These are phyloP conservation scores for Rubia yunnanensis DNA, from an alignment of 257 asterid species.

Conservation along the genomic window DNA sequence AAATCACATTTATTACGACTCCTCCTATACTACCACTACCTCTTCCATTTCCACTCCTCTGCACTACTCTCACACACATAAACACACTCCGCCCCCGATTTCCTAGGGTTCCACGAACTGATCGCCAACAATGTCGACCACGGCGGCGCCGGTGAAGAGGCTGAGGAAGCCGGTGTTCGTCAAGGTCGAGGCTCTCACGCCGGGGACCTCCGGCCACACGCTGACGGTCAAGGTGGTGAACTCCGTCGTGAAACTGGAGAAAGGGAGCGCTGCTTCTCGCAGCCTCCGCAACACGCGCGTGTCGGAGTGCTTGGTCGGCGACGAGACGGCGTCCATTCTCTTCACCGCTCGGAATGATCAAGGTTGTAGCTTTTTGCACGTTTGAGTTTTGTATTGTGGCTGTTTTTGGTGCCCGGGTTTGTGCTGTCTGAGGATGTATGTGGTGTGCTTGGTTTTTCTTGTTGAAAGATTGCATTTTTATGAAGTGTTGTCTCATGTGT, in stretches of 20 bases:
- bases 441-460: neutral
- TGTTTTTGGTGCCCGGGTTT: neutral
- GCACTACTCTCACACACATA: neutral
- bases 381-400: neutral
- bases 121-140: conserved; percentile 29
- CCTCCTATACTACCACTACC: too few species aligned
- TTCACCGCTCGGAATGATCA: conserved; percentile 82
- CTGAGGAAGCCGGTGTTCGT: conserved; percentile 61
- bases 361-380: conserved; percentile 27
- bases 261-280: conserved; percentile 38
- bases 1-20: neutral
- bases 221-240: conserved; percentile 46
- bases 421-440: neutral
- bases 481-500: neutral
- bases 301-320: conserved; percentile 75
- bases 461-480: neutral
- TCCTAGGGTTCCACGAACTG: neutral
- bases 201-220: conserved; percentile 57
- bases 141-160: conserved; percentile 12
- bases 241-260: conserved; percentile 35
- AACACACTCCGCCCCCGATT: neutral
- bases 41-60: too few species aligned
- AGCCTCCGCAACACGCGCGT: conserved; percentile 47
- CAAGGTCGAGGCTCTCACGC: conserved; percentile 49
- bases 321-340: conserved; percentile 58